A percentile compares a stretch with the other conserved stretches of the same genome.
These are phyloP conservation scores for Phaeodactylum tricornutum DNA, from an alignment of 108 stramenopile species.

Conservation along the genomic window DNA sequence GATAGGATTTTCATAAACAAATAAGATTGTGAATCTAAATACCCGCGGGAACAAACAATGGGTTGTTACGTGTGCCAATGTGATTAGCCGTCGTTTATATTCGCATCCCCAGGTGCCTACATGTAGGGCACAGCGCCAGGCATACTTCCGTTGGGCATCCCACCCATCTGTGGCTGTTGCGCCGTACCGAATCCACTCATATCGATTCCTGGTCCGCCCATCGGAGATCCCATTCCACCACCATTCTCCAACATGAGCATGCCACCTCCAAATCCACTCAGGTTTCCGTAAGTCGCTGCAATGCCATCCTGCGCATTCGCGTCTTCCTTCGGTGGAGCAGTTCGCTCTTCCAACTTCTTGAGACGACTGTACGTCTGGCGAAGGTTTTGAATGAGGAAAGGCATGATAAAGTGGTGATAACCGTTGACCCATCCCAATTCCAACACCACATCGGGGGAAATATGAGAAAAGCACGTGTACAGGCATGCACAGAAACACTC, in stretches of 20 bases:
- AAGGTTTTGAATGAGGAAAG: conserved; percentile 96
- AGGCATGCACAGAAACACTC: conserved; percentile 96
- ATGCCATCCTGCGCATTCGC: conserved; percentile 62
- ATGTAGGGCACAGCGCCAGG: conserved; percentile 7
- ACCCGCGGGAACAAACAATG: no score
- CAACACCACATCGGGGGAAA: conserved; percentile 94
- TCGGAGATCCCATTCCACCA: conserved; percentile 15
- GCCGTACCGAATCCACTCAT: conserved; percentile 65
- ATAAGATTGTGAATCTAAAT: no score
- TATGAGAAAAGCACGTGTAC: conserved; percentile 95
- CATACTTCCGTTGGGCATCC: conserved; percentile 40
- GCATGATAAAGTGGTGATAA: conserved; percentile 96
- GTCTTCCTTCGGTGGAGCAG: conserved; percentile 82
- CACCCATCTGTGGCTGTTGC: conserved; percentile 23
- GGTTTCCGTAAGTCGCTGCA: conserved; percentile 70
- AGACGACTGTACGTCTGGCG: conserved; percentile 79
- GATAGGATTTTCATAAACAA: no score
- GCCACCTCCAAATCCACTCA: conserved; percentile 59
- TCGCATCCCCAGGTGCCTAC: no score
- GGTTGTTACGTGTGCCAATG: no score
- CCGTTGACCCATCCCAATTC: conserved; percentile 99
- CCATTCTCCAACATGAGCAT: conserved; percentile 71
- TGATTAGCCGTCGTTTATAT: no score
- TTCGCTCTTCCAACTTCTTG: conserved; percentile 85
- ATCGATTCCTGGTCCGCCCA: conserved; percentile 41